phyloP scores from a whole-genome alignment of 2,329 filamentous ascomycete species.

The Botrytis cinerea region DNA sequence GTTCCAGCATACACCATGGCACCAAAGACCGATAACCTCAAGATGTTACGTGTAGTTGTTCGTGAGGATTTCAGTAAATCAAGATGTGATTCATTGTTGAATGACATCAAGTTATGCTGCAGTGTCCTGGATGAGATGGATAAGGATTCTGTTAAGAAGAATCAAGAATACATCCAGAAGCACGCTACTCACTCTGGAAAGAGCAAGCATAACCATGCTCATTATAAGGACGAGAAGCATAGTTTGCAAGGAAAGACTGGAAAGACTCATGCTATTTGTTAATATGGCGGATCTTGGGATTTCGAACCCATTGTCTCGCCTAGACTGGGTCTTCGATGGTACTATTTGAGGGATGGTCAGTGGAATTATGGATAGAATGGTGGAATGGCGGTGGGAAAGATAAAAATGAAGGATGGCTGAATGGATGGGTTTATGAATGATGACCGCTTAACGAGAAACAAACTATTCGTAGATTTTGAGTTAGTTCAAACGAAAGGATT shows the following conservation, averaged over 20 bases:
- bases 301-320: not conserved
- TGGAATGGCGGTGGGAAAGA: not conserved
- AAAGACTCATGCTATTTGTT: conserved; percentile 89
- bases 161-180: conserved; percentile 64
- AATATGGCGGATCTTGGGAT: conserved; percentile 7
- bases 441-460: not conserved
- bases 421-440: not conserved
- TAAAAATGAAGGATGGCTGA: not conserved
- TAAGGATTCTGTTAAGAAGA: conserved; percentile 65
- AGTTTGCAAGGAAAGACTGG: conserved; percentile 86
- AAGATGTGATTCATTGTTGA: conserved; percentile 76
- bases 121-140: conserved; percentile 74
- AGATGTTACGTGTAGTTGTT: conserved; percentile 90
- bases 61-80: conserved; percentile 86
- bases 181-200: conserved; percentile 56
- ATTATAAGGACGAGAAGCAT: conserved; percentile 74
- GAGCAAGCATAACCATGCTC: conserved; percentile 49
- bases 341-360: not conserved
- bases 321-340: not conserved
- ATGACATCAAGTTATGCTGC: conserved; percentile 77
- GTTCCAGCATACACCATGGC: conserved; percentile 98
- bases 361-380: not conserved
- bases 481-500: not conserved
- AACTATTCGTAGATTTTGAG: not conserved
- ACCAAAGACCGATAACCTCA: conserved; percentile 65